Conservation (phyloP, 73 alveolate species). For the Stentor roeselii region DNA sequence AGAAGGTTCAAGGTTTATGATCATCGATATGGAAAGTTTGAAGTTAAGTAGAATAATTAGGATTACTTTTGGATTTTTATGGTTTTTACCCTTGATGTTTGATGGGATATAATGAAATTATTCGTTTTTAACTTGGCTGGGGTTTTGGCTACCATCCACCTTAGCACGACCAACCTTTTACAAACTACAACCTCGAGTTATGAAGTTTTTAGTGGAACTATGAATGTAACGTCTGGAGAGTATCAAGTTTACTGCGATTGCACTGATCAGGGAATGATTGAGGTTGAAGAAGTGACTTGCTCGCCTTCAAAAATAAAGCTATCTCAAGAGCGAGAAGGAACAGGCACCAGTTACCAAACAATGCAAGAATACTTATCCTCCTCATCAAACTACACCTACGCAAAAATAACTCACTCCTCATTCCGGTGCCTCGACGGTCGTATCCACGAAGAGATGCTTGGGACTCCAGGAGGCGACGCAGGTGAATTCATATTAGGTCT, state of each 20-base stretch:
- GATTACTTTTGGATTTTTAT: not conserved
- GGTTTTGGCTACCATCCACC: not conserved
- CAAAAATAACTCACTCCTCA: constrained; percentile 49
- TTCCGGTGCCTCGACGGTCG: constrained; percentile 74
- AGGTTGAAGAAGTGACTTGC: constrained; percentile 50
- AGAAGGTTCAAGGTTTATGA: constrained; percentile 1
- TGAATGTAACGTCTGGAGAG: not conserved
- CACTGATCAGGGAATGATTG: constrained; percentile 17
- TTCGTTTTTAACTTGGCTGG: not conserved
- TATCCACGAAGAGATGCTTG: constrained; percentile 41
- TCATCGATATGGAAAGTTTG: constrained; percentile 5
- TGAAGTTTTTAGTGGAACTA: constrained; percentile 11
- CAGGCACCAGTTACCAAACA: constrained; percentile 51
- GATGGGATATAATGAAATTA: not conserved
- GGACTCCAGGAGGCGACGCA: constrained; percentile 84
- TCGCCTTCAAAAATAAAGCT: constrained; percentile 49
- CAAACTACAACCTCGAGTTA: constrained; percentile 4
- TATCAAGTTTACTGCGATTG: constrained; percentile 23
- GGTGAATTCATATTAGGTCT: constrained; percentile 74
- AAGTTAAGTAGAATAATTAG: not conserved
- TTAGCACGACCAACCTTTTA: not conserved
- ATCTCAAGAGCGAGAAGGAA: constrained; percentile 58
- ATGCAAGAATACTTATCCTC: constrained; percentile 58
- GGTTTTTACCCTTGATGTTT: no score
- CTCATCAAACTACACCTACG: constrained; percentile 36